Conservation (phyloP, 495 filamentous ascomycete species). For the Amniculicola lignicola region DNA sequence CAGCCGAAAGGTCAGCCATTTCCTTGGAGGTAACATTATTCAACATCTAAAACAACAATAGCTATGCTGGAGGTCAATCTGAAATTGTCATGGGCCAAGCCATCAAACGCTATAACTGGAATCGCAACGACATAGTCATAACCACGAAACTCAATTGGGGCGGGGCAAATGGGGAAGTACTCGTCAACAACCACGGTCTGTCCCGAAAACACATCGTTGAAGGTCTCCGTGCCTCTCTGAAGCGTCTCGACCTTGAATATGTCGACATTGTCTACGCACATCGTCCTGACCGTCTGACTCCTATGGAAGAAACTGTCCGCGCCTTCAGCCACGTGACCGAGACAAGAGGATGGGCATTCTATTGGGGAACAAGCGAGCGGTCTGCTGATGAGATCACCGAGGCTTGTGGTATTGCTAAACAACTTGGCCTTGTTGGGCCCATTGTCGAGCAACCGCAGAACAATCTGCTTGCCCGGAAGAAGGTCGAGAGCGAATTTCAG, state of each 20-base stretch:
- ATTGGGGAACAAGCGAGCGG: constrained; percentile 93
- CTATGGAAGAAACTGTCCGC: constrained; percentile 83
- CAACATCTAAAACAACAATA: no score
- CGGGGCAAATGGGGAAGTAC: not conserved
- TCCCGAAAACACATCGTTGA: constrained; percentile 82
- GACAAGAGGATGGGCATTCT: constrained; percentile 74
- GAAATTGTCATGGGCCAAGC: constrained; percentile 74
- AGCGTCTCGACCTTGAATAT: constrained; percentile 68
- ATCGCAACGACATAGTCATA: constrained; percentile 76
- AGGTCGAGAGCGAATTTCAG: constrained; percentile 69
- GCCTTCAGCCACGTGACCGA: constrained; percentile 80
- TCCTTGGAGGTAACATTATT: no score
- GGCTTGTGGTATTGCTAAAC: constrained; percentile 71
- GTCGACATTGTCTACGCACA: constrained; percentile 85
- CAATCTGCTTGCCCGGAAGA: constrained; percentile 69
- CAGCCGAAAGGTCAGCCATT: constrained; percentile 39
- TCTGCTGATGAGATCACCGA: constrained; percentile 73
- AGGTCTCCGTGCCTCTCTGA: constrained; percentile 60
- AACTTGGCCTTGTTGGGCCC: constrained; percentile 73
- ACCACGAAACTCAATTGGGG: constrained; percentile 60
- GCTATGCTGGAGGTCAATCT: constrained; percentile 64
- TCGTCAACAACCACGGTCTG: constrained; percentile 69
- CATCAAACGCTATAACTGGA: constrained; percentile 65
- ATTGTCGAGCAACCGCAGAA: constrained; percentile 83
- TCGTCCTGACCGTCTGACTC: constrained; percentile 75